These are phyloP conservation scores for Neopestalotiopsis rosae DNA, from an alignment of 2,329 filamentous ascomycete genomes.

Conservation along the genomic window DNA sequence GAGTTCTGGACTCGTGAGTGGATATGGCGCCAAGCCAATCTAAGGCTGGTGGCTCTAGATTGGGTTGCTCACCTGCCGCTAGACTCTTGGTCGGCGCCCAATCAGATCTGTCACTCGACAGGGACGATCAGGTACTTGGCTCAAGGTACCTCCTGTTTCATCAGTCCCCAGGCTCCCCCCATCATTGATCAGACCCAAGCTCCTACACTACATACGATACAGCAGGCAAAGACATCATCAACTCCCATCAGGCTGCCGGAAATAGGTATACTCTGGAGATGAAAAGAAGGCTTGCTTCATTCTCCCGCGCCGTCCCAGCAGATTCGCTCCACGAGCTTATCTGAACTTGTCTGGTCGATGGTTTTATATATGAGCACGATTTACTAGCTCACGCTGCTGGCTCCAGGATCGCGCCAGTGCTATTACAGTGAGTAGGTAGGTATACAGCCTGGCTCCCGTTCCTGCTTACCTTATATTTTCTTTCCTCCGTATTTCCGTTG, in stretches of 20 bases:
- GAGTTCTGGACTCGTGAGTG: conserved; percentile 7
- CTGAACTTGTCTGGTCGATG: too few relatives aligned
- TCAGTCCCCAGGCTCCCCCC: not conserved
- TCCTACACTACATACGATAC: too few relatives aligned
- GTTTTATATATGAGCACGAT: too few relatives aligned
- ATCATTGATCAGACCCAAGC: not conserved
- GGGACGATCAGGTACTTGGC: not conserved
- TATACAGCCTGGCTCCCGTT: not conserved
- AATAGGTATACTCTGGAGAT: too few relatives aligned
- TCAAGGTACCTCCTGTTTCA: not conserved
- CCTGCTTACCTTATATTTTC: not conserved
- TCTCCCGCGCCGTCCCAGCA: too few relatives aligned
- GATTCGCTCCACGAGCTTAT: too few relatives aligned
- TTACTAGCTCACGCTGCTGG: too few relatives aligned
- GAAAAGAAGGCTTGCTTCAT: too few relatives aligned
- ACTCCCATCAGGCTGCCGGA: too few relatives aligned
- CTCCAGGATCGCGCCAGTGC: too few relatives aligned
- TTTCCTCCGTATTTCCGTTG: not conserved
- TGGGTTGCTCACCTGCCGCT: conserved; percentile 10
- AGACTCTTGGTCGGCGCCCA: conserved; percentile 6
- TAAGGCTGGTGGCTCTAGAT: conserved; percentile 15
- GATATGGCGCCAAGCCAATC: conserved; percentile 10
- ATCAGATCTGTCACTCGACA: not conserved
- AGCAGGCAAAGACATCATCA: too few relatives aligned
- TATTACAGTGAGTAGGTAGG: too few relatives aligned